These are phyloP conservation scores for Pisolithus tinctorius DNA, from an alignment of 768 basidiomycete genomes.

Conservation along the genomic window DNA sequence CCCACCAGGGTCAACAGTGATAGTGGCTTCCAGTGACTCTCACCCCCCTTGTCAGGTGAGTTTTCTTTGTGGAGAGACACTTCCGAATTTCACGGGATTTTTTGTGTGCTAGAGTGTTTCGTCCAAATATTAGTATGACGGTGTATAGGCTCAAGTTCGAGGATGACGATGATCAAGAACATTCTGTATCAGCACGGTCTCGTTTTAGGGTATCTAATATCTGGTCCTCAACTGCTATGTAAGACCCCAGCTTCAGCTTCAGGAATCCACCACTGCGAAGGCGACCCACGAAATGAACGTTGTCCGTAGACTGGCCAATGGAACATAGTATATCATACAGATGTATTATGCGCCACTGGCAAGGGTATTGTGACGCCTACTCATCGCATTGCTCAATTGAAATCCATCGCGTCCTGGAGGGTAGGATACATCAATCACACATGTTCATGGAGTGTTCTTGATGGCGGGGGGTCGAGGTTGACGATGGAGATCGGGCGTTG, in stretches of 20 bases:
- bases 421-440: conserved; percentile 81
- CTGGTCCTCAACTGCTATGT: too few relatives aligned
- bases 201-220: too few relatives aligned
- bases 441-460: conserved; percentile 84
- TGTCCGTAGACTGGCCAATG: too few relatives aligned
- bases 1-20: conserved; percentile 60
- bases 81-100: background rate
- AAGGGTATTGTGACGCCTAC: too few relatives aligned
- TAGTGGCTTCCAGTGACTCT: conserved; percentile 52
- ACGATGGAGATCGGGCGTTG: conserved; percentile 82
- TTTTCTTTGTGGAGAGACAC: background rate
- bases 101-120: conserved; percentile 23
- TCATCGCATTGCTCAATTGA: too few relatives aligned
- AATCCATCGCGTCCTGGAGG: conserved; percentile 77
- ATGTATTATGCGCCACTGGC: too few relatives aligned
- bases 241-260: too few relatives aligned
- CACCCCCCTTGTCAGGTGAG: conserved; percentile 33
- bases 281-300: too few relatives aligned
- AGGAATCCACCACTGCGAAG: too few relatives aligned
- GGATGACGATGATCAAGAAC: conserved; percentile 82
- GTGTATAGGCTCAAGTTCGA: conserved; percentile 81
- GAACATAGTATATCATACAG: too few relatives aligned
- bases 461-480: conserved; percentile 93
- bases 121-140: conserved; percentile 39
- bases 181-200: conserved; percentile 62